Percentiles rank a stretch among this genome's conserved stretches.
These are phyloP conservation scores for Alternaria longipes DNA, from an alignment of 2,329 filamentous ascomycete species.

Conservation along the genomic window DNA sequence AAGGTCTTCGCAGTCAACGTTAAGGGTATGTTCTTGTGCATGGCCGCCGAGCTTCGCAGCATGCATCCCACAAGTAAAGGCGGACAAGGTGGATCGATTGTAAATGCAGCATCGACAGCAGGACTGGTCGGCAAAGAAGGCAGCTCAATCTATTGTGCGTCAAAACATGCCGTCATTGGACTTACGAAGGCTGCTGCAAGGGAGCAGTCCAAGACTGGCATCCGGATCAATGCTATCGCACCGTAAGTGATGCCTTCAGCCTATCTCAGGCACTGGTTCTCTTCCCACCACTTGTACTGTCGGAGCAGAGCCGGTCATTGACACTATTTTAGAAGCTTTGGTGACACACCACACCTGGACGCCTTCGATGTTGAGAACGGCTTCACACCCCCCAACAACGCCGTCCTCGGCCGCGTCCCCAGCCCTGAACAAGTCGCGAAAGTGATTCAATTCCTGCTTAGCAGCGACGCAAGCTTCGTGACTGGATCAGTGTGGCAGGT, in stretches of 20 bases:
- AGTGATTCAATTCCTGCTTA: constrained; percentile 26
- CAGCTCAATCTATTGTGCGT: constrained; percentile 36
- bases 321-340: constrained; percentile 21
- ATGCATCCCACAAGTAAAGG: constrained; percentile 42
- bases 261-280: not conserved
- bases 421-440: constrained; percentile 26
- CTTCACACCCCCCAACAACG: constrained; percentile 17
- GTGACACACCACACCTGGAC: constrained; percentile 26
- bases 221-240: constrained; percentile 54
- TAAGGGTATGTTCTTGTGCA: constrained; percentile 44
- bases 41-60: constrained; percentile 48
- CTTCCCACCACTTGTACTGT: not conserved
- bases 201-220: constrained; percentile 37
- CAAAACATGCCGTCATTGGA: constrained; percentile 38
- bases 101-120: constrained; percentile 59
- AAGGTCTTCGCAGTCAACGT: constrained; percentile 48
- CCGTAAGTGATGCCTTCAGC: constrained; percentile 45
- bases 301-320: not conserved
- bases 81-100: constrained; percentile 38
- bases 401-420: constrained; percentile 21
- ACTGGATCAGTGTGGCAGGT: constrained; percentile 29
- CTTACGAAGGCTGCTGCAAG: constrained; percentile 52
- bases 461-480: constrained; percentile 28
- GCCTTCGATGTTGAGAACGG: constrained; percentile 5
- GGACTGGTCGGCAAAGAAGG: constrained; percentile 50